These are phyloP conservation scores for Pythium biforme DNA, from an alignment of 352 stramenopile genomes.

Conservation along the genomic window DNA sequence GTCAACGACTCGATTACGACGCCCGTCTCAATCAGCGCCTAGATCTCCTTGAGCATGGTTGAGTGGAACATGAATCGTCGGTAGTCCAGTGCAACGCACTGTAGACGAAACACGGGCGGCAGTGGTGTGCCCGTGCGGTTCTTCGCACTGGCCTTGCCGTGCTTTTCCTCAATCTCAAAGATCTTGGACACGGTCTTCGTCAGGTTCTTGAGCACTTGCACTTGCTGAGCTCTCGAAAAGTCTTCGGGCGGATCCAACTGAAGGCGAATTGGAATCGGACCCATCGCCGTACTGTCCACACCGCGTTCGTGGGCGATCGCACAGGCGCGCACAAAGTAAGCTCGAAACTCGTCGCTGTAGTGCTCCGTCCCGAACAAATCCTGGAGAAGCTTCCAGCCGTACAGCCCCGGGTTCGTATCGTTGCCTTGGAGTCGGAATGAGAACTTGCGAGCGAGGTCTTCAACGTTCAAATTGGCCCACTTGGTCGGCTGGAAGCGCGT, in stretches of 20 bases:
- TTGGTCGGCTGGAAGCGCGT: constrained; percentile 4
- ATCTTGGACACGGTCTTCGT: constrained; percentile 5
- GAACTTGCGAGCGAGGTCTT: constrained; percentile 9
- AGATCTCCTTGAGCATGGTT: constrained; percentile 6
- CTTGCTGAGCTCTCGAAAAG: not conserved
- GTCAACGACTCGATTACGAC: constrained; percentile 1
- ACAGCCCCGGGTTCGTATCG: not conserved
- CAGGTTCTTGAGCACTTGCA: constrained; percentile 1
- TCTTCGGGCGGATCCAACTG: not conserved
- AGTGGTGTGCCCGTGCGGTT: not conserved
- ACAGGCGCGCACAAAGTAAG: not conserved
- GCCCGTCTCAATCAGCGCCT: constrained; percentile 5
- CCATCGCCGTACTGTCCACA: constrained; percentile 3
- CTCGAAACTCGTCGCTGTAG: not conserved
- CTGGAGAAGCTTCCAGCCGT: constrained; percentile 4
- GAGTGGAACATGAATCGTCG: constrained; percentile 5
- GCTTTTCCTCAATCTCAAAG: not conserved
- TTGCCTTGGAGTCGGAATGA: constrained; percentile 4
- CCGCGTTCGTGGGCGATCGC: not conserved
- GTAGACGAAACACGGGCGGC: constrained; percentile 5
- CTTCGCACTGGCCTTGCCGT: not conserved
- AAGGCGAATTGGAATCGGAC: constrained; percentile 8
- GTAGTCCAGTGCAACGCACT: constrained; percentile 1
- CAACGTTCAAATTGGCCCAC: not conserved
- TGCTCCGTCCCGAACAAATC: constrained; percentile 1